phyloP scores from a whole-genome alignment of 305 asterid genomes.

The Plantago coronopus region DNA sequence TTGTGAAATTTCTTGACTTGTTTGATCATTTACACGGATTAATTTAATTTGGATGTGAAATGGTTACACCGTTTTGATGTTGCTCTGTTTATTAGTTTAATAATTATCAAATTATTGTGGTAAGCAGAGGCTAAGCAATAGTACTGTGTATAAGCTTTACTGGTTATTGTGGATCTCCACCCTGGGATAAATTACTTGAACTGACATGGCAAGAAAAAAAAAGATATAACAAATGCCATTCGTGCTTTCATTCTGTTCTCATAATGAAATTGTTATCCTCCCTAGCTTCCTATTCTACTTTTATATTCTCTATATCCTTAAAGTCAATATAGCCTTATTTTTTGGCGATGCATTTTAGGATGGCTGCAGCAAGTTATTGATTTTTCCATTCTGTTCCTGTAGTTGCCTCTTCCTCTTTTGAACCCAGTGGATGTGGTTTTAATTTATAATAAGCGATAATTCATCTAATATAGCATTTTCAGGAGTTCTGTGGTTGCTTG shows the following conservation, averaged over 20 bases:
- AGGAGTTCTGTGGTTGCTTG: neutral
- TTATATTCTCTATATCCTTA: neutral
- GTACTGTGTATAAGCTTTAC: neutral
- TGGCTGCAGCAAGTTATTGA: neutral
- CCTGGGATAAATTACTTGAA: neutral
- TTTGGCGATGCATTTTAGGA: neutral
- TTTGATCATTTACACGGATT: constrained; percentile 4
- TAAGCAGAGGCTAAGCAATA: neutral
- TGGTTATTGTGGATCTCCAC: neutral
- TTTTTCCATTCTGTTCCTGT: neutral
- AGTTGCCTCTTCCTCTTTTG: neutral
- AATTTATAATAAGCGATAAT: too few relatives aligned
- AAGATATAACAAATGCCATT: neutral
- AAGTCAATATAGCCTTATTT: neutral
- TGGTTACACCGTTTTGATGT: neutral
- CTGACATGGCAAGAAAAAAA: too few relatives aligned
- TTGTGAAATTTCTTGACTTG: neutral
- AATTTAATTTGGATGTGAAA: neutral
- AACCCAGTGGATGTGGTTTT: neutral
- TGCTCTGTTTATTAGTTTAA: too few relatives aligned
- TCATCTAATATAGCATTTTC: neutral
- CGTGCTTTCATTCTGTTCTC: neutral
- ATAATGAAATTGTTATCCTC: neutral
- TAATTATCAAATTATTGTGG: too few relatives aligned
- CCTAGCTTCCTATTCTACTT: neutral